Evolutionary conservation across 495 filamentous ascomycete species (phyloP).

Genomic region (Trichoderma virens): DNA sequence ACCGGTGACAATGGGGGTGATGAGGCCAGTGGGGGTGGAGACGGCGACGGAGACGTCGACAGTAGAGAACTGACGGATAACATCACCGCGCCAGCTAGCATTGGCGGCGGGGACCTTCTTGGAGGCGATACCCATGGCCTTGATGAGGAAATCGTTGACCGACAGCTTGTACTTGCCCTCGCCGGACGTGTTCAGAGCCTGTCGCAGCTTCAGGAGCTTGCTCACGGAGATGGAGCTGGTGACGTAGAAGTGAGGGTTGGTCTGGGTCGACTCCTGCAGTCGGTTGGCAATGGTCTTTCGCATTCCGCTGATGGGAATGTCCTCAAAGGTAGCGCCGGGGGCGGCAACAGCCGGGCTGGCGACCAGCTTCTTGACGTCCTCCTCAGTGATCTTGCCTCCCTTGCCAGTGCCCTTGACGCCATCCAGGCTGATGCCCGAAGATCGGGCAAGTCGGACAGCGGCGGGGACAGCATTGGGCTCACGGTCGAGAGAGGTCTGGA

Average conservation of each 20-base stretch:
- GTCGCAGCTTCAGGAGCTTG: conserved; percentile 92
- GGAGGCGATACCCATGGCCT: conserved; percentile 81
- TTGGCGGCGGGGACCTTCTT: conserved; percentile 94
- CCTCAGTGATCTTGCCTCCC: conserved; percentile 80
- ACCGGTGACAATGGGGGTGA: conserved; percentile 92
- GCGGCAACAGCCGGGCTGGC: conserved; percentile 38
- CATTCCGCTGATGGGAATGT: conserved; percentile 83
- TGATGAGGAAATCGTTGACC: conserved; percentile 98
- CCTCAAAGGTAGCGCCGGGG: conserved; percentile 64
- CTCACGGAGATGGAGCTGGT: conserved; percentile 75
- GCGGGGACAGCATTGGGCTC: conserved; percentile 62
- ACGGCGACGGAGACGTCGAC: conserved; percentile 94
- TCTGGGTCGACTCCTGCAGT: conserved; percentile 76
- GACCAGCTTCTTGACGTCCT: conserved; percentile 76
- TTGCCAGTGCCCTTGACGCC: conserved; percentile 82
- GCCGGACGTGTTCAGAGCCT: conserved; percentile 79
- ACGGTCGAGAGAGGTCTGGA: conserved; percentile 79
- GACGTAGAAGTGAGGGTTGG: conserved; percentile 99
- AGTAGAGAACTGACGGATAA: conserved; percentile 85
- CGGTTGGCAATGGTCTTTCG: conserved; percentile 95
- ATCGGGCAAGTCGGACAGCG: conserved; percentile 73
- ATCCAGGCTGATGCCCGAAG: conserved; percentile 74
- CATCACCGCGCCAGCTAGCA: conserved; percentile 83
- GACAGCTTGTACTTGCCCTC: conserved; percentile 97
- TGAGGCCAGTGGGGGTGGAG: conserved; percentile 85